Conservation (phyloP, 352 stramenopile species). For the Globisporangium sylvaticum region DNA sequence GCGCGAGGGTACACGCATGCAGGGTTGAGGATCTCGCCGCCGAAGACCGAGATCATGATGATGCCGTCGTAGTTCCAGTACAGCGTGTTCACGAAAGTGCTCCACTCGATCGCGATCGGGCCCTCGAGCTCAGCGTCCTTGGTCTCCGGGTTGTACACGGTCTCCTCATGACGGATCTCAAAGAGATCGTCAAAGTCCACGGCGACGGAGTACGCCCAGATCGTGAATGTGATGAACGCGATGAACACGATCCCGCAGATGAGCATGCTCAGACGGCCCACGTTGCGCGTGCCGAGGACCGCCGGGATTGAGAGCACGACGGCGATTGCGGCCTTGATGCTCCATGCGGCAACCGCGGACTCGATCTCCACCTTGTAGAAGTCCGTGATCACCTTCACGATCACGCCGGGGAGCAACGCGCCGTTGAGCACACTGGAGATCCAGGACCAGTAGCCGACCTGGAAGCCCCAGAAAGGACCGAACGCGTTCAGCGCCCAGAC, state of each 20-base stretch:
- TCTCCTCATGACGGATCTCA: conserved; percentile 31
- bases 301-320: conserved; percentile 32
- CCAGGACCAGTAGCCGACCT: conserved; percentile 83
- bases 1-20: conserved; percentile 77
- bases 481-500: conserved; percentile 69
- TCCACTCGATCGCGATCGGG: conserved; percentile 62
- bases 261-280: conserved; percentile 27
- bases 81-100: conserved; percentile 89
- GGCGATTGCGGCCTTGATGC: conserved; percentile 36
- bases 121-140: conserved; percentile 24
- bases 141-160: conserved; percentile 13
- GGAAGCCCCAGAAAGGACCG: conserved; percentile 76
- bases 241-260: conserved; percentile 33
- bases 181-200: conserved; percentile 36
- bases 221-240: conserved; percentile 36
- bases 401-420: conserved; percentile 61
- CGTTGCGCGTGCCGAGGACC: conserved; percentile 32
- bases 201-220: conserved; percentile 32
- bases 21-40: conserved; percentile 87
- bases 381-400: conserved; percentile 25
- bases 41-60: conserved; percentile 88
- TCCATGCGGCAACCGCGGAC: conserved; percentile 19
- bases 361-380: conserved; percentile 31
- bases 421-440: conserved; percentile 57
- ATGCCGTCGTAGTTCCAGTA: conserved; percentile 97